Evolutionary conservation across 306 rosid genomes (phyloP), one percentile per base, ranked within the genome.

Genomic region (Fragaria vesca): DNA sequence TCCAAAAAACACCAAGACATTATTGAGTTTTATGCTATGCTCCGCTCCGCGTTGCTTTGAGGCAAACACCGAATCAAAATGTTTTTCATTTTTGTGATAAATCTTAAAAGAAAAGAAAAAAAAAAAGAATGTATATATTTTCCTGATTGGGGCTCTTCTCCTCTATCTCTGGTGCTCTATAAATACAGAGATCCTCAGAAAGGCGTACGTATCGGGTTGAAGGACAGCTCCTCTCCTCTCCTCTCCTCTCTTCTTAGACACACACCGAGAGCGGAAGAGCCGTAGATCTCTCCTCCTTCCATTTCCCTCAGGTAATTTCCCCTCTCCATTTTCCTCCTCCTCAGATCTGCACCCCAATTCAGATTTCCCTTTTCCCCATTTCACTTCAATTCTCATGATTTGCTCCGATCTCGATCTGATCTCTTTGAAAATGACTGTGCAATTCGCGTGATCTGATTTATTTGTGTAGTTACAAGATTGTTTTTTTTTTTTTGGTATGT

Each of bases 281-380:
- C 21, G 36, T 15, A 47, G 69, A 47, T 69, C 60, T 30, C 76
- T 58, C 61, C 30, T 60, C 51, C 12, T 79, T 77, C 73, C 66
- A 52, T 1, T 74, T 77, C 10, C 79, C 73, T 58, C 80, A 83
- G 87, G 91, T 80, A 81, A 73, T 5, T 13, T 5, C 40, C 24
- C 28, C 36, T 79, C 72, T 66, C 13, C 24, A 52, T 61, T 50
- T 48, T 38, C 1, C 2, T 58, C 16, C 47, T 38, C 0, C 2
- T 58, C 16, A 4, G 66, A 72, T 85, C 81, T 61, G 24, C 69
- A n/a, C 0, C 28, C 18, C 17, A 16, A 3, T 12, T 67, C 57
- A 36, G 6, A 3, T 42, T 2, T 32, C 1, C 11, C 18, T 17
- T 16, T 0, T 57, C 55, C 74, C 38, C 13, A 8, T 7, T 60